Conservation (phyloP, 257 asterid genomes). For the Nicotiana undulata region DNA sequence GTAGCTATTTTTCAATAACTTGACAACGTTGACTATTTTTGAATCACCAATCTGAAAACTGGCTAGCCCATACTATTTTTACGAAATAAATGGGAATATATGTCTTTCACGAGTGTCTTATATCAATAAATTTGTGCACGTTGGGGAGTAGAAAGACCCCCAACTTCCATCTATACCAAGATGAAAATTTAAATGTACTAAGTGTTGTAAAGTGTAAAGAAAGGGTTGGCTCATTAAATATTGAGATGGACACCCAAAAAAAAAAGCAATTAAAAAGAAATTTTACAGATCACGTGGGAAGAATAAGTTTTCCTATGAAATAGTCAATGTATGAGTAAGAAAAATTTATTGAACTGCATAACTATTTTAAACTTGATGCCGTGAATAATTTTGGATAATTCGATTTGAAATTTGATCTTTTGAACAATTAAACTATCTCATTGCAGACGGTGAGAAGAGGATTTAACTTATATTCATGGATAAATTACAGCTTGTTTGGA, state of each 20-base stretch:
- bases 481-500: too few species aligned
- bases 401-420: too few species aligned
- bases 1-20: too few species aligned
- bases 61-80: too few species aligned
- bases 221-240: neutral
- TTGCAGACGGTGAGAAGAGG: neutral
- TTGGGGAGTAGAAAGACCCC: neutral
- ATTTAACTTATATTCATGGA: too few species aligned
- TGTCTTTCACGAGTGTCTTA: neutral
- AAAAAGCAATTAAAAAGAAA: neutral
- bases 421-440: neutral
- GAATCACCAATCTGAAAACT: too few species aligned
- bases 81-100: neutral
- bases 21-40: too few species aligned
- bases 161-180: constrained; percentile 2
- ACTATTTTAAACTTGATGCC: neutral
- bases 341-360: neutral
- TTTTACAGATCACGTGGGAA: neutral
- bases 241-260: neutral
- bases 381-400: neutral
- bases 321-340: neutral
- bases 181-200: neutral
- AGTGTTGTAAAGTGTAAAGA: neutral
- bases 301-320: neutral
- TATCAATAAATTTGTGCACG: neutral